Evolutionary conservation across 139 green algal species (phyloP).

Genomic region (Chlamydomonas sp.): DNA sequence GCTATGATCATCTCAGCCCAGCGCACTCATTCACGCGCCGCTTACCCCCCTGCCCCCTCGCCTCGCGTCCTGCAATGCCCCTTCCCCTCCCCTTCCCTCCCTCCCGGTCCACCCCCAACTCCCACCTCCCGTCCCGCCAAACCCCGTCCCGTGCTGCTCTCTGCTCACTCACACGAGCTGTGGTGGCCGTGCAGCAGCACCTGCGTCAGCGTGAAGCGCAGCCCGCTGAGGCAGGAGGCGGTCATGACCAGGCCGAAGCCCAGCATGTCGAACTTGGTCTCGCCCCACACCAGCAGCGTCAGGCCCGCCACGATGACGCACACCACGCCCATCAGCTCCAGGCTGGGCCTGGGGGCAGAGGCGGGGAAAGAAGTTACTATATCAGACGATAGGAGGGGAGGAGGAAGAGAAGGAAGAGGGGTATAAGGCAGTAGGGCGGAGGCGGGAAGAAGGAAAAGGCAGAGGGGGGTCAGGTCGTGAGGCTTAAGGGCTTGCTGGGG

Average conservation of each 20-base stretch:
- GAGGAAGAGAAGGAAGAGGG: background rate
- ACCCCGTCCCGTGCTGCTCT: too few species aligned
- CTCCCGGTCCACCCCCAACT: too few species aligned
- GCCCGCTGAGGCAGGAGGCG: conserved; percentile 77
- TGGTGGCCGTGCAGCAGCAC: conserved; percentile 76
- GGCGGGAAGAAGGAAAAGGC: too few species aligned
- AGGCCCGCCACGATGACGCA: conserved; percentile 86
- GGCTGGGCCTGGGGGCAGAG: conserved; percentile 65
- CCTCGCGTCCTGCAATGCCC: too few species aligned
- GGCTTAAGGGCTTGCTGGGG: too few species aligned
- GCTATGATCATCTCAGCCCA: too few species aligned
- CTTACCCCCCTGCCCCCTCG: too few species aligned
- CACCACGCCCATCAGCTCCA: conserved; percentile 82
- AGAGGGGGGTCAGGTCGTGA: too few species aligned
- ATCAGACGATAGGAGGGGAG: background rate
- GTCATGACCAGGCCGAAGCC: conserved; percentile 93
- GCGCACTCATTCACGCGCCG: too few species aligned
- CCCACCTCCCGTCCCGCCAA: too few species aligned
- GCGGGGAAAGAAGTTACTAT: background rate
- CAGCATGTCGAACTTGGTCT: conserved; percentile 86
- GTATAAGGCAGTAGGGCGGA: too few species aligned
- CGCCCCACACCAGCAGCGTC: conserved; percentile 87
- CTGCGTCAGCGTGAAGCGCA: conserved; percentile 94
- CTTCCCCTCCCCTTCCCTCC: too few species aligned
- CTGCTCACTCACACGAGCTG: background rate